Evolutionary conservation across 2,329 filamentous ascomycete genomes (phyloP).

Genomic region (Neospermospora avenae): DNA sequence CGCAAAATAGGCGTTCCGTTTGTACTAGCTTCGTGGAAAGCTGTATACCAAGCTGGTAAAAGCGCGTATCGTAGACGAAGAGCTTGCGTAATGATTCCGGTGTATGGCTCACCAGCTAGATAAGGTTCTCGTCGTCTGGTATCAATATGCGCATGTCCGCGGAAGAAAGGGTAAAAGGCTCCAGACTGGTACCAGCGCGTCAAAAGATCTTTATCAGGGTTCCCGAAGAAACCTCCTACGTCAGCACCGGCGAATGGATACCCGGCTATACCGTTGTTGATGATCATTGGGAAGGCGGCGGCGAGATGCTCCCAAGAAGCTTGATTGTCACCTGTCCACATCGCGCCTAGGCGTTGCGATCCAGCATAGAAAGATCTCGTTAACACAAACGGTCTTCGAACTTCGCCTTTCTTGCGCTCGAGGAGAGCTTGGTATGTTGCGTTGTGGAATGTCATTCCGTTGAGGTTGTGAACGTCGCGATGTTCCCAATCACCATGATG

Average conservation of each 20-base stretch:
- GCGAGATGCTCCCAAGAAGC: conserved; percentile 88
- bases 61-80: conserved; percentile 85
- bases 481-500: conserved; percentile 94
- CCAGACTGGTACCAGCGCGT: conserved; percentile 96
- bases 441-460: conserved; percentile 93
- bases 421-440: conserved; percentile 85
- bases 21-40: conserved; percentile 83
- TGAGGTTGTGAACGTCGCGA: conserved; percentile 92
- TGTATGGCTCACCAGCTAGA: conserved; percentile 79
- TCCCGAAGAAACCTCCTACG: conserved; percentile 97
- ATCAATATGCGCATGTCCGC: conserved; percentile 94
- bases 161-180: conserved; percentile 97
- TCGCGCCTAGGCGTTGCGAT: conserved; percentile 83
- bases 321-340: conserved; percentile 99
- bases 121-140: conserved; percentile 93
- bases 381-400: conserved; percentile 83
- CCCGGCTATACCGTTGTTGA: conserved; percentile 88
- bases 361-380: conserved; percentile 92
- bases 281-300: conserved; percentile 87
- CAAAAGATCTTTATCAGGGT: conserved; percentile 87
- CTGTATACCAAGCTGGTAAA: conserved; percentile 93
- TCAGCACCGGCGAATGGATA: conserved; percentile 95
- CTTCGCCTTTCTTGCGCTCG: conserved; percentile 80
- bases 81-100: conserved; percentile 80
- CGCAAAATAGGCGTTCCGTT: conserved; percentile 84